phyloP scores from a whole-genome alignment of 352 stramenopile species.

The Aphanomyces euteiches region DNA sequence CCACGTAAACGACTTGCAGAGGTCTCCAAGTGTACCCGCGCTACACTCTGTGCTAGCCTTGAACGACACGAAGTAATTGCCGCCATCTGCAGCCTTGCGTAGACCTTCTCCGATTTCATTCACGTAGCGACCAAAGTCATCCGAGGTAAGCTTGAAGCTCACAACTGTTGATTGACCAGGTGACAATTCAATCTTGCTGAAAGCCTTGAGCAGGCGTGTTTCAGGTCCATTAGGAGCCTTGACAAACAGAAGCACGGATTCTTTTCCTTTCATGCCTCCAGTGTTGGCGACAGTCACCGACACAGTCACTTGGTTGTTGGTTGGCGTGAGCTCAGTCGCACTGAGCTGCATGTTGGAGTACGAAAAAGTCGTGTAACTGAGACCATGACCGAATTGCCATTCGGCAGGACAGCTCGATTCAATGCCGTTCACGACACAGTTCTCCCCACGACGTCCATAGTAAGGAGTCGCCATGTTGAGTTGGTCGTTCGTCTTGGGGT shows the following conservation, averaged over 20 bases:
- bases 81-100: conserved; percentile 53
- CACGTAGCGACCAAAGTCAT: conserved; percentile 59
- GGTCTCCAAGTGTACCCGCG: not conserved
- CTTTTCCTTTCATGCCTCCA: conserved; percentile 64
- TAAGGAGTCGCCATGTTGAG: no score
- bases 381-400: conserved; percentile 68
- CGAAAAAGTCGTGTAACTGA: conserved; percentile 64
- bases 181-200: conserved; percentile 60
- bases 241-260: conserved; percentile 73
- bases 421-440: not conserved
- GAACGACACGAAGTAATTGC: conserved; percentile 63
- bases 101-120: conserved; percentile 57
- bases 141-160: conserved; percentile 38
- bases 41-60: conserved; percentile 64
- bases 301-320: conserved; percentile 33
- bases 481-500: no score
- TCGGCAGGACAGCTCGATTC: conserved; percentile 36
- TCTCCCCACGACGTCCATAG: no score
- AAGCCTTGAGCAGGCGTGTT: conserved; percentile 76
- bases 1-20: not conserved
- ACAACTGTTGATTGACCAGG: conserved; percentile 45
- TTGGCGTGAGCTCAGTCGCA: conserved; percentile 33
- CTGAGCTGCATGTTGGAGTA: conserved; percentile 47
- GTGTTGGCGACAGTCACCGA: conserved; percentile 43
- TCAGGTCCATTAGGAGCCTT: conserved; percentile 59